Evolutionary conservation across 805 yeast genomes (phyloP).

Genomic region (Dipodascopsis uninucleata): DNA sequence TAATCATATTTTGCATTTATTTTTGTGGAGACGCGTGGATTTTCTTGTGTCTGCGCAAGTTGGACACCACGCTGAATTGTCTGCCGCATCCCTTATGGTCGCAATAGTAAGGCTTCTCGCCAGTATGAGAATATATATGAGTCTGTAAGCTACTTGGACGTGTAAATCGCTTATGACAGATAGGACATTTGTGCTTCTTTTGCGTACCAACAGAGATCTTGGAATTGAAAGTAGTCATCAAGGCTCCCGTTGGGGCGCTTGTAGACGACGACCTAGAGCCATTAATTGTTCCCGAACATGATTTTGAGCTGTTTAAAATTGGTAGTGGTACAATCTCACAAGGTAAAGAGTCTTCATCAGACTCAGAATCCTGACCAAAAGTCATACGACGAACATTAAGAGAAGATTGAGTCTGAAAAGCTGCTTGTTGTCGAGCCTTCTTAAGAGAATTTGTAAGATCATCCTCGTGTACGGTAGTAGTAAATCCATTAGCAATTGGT

Average conservation of each 20-base stretch:
- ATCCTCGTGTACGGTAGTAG: not conserved
- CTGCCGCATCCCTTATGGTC: constrained; percentile 64
- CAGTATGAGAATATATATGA: constrained; percentile 75
- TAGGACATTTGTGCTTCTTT: constrained; percentile 37
- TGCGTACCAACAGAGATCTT: constrained; percentile 16
- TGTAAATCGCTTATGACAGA: constrained; percentile 73
- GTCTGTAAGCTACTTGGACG: constrained; percentile 80
- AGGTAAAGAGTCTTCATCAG: constrained; percentile 8
- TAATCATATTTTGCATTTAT: not conserved
- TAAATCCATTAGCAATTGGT: not conserved
- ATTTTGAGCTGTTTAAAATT: not conserved
- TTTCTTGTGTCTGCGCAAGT: constrained; percentile 73
- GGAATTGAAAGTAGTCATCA: constrained; percentile 28
- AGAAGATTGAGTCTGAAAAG: not conserved
- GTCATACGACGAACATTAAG: not conserved
- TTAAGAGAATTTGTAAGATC: not conserved
- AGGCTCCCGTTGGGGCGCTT: constrained; percentile 4
- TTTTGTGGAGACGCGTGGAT: constrained; percentile 54
- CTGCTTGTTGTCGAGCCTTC: not conserved
- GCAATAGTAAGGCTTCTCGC: constrained; percentile 67
- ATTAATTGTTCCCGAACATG: not conserved
- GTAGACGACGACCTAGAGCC: not conserved
- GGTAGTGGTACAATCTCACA: constrained; percentile 8
- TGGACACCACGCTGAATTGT: constrained; percentile 69
- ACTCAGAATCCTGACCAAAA: constrained; percentile 3